Evolutionary conservation across 2,329 filamentous ascomycete genomes (phyloP).

Genomic region (Cladosporium austrohemisphaericum): DNA sequence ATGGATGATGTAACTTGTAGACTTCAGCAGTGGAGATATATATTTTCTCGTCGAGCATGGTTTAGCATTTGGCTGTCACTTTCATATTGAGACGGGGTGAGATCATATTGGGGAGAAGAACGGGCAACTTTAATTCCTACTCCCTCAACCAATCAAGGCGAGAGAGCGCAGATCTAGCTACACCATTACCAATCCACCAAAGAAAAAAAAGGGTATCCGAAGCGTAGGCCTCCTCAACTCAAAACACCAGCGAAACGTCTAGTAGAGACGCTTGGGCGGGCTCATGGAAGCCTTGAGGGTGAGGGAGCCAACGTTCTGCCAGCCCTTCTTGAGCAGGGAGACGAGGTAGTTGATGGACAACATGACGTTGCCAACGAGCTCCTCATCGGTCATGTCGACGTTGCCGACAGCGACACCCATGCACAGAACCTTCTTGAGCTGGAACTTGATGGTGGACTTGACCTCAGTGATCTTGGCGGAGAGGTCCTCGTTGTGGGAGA

Average conservation of each 20-base stretch:
- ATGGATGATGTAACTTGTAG: no score
- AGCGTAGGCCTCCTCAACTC: conserved; percentile 9
- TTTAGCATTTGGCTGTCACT: no score
- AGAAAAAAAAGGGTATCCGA: conserved; percentile 10
- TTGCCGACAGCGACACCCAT: conserved; percentile 99
- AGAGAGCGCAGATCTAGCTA: conserved; percentile 25
- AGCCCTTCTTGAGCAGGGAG: conserved; percentile 99
- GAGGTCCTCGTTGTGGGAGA: conserved; percentile 95
- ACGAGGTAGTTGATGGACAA: conserved; percentile 99
- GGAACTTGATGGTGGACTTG: conserved; percentile 99
- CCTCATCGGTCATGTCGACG: conserved; percentile 94
- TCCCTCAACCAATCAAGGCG: conserved; percentile 32
- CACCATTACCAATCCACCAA: conserved; percentile 20
- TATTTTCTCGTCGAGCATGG: neutral
- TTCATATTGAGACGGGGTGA: neutral
- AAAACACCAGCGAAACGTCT: conserved; percentile 41
- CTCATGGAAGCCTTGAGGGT: conserved; percentile 99
- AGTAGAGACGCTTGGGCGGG: conserved; percentile 96
- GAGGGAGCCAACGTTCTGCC: conserved; percentile 99
- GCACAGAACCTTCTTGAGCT: conserved; percentile 99
- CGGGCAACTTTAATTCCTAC: conserved; percentile 6
- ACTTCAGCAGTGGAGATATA: no score
- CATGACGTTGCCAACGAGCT: conserved; percentile 99
- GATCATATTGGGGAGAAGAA: conserved; percentile 8
- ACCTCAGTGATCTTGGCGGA: conserved; percentile 95